phyloP scores from a whole-genome alignment of 306 rosid species.

The Glycine latifolia region DNA sequence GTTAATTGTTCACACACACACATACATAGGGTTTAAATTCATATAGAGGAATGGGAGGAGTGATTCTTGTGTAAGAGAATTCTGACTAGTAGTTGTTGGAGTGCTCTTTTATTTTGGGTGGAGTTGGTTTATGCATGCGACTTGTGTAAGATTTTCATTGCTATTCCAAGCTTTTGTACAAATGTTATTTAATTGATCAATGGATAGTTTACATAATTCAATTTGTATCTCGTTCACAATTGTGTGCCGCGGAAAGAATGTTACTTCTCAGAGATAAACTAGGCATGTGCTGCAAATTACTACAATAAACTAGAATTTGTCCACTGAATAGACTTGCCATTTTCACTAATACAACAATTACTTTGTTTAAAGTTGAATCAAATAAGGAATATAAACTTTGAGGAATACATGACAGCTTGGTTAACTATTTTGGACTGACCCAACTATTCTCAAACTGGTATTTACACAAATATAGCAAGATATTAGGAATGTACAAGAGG shows the following conservation, averaged over 20 bases:
- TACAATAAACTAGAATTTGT: background rate
- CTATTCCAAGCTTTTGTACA: conserved; percentile 17
- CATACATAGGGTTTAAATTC: conserved; percentile 40
- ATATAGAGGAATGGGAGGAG: conserved; percentile 39
- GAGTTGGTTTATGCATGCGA: conserved; percentile 20
- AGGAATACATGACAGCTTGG: too few relatives aligned
- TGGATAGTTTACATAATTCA: background rate
- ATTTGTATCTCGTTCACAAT: conserved; percentile 7
- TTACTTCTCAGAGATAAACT: background rate
- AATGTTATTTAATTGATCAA: background rate
- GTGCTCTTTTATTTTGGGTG: background rate
- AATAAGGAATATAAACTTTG: too few relatives aligned
- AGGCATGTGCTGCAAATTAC: background rate
- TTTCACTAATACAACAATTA: background rate
- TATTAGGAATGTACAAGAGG: background rate
- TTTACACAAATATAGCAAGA: background rate
- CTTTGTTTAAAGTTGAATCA: too few relatives aligned
- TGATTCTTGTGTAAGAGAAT: conserved; percentile 26
- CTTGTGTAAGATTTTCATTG: conserved; percentile 36
- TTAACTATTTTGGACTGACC: too few relatives aligned
- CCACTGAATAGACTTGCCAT: background rate
- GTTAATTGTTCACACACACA: conserved; percentile 33
- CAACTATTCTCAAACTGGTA: too few relatives aligned
- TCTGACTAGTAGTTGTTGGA: conserved; percentile 31
- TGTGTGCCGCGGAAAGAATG: background rate